These are phyloP conservation scores for Naegleria gruberi DNA, from an alignment of 208 protist genomes.

Conservation along the genomic window DNA sequence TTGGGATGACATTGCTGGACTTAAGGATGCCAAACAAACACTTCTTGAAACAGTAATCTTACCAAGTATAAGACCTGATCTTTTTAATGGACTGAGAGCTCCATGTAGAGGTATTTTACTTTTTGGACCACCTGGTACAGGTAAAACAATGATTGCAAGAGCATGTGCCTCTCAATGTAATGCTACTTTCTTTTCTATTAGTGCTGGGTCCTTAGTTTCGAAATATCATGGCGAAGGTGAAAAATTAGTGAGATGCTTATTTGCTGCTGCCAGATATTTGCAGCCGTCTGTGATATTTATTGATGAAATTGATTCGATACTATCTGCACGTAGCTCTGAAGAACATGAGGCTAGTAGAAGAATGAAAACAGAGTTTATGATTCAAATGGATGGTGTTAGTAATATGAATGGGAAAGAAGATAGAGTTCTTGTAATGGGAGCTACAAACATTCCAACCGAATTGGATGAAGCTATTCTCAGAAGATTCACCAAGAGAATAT, in stretches of 20 bases:
- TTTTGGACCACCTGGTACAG: slow-evolving; percentile 27
- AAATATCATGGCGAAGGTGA: slow-evolving; percentile 87
- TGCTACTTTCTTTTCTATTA: slow-evolving; percentile 69
- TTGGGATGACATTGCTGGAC: slow-evolving; percentile 20
- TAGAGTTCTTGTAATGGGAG: slow-evolving; percentile 63
- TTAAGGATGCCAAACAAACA: slow-evolving; percentile 34
- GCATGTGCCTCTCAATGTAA: slow-evolving; percentile 61
- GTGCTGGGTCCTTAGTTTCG: slow-evolving; percentile 64
- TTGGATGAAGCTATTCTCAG: slow-evolving; percentile 58
- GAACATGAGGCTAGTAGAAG: slow-evolving; percentile 83
- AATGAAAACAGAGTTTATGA: slow-evolving; percentile 98
- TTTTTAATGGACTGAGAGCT: slow-evolving; percentile 33
- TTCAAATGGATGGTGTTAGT: slow-evolving; percentile 79
- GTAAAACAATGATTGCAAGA: slow-evolving; percentile 75
- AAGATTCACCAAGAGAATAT: slow-evolving; percentile 75
- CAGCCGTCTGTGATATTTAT: slow-evolving; percentile 94
- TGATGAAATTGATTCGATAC: slow-evolving; percentile 98
- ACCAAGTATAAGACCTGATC: slow-evolving; percentile 31
- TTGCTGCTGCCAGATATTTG: slow-evolving; percentile 72
- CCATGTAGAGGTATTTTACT: slow-evolving; percentile 29
- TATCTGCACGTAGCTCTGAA: slow-evolving; percentile 60
- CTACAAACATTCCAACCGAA: slow-evolving; percentile 64
- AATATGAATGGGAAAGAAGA: slow-evolving; percentile 41
- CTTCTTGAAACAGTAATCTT: slow-evolving; percentile 32
- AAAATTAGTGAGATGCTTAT: slow-evolving; percentile 72